Conservation (phyloP, 352 stramenopile species). For the Pythium biforme region DNA sequence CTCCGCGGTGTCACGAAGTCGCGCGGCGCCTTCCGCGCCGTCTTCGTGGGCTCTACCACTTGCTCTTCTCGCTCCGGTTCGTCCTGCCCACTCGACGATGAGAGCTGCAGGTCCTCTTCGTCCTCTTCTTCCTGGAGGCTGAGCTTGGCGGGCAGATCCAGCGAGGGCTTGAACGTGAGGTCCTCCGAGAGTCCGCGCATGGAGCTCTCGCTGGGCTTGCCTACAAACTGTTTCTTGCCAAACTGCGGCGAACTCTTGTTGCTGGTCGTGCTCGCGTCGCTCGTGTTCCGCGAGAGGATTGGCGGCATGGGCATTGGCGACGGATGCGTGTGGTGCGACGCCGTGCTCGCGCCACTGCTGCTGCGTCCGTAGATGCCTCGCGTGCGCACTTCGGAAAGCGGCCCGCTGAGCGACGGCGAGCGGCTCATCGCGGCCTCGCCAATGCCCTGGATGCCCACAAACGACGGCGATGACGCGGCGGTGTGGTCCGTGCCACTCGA, state of each 20-base stretch:
- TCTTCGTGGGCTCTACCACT: background rate
- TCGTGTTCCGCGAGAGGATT: conserved; percentile 2
- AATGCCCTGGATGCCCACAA: conserved; percentile 11
- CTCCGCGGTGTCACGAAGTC: conserved; percentile 17
- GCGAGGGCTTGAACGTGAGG: conserved; percentile 19
- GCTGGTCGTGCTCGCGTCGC: conserved; percentile 1
- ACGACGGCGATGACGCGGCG: conserved; percentile 16
- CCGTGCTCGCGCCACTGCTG: conserved; percentile 1
- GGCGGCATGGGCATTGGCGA: background rate
- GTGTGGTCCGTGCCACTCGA: conserved; percentile 21
- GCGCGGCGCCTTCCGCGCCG: background rate
- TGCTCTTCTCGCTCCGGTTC: conserved; percentile 7
- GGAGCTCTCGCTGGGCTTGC: conserved; percentile 9
- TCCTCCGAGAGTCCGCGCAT: conserved; percentile 13
- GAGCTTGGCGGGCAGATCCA: conserved; percentile 8
- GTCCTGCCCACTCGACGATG: background rate
- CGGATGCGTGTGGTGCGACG: background rate
- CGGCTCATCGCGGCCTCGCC: conserved; percentile 8
- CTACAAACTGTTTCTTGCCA: conserved; percentile 1
- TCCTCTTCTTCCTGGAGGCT: conserved; percentile 18
- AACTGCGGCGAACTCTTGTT: conserved; percentile 13
- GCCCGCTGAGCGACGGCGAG: conserved; percentile 9
- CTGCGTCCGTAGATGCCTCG: conserved; percentile 3
- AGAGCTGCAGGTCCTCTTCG: background rate
- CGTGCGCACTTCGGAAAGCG: conserved; percentile 20